These are phyloP conservation scores for Ciborinia camelliae DNA, from an alignment of 2,329 filamentous ascomycete species.

Conservation along the genomic window DNA sequence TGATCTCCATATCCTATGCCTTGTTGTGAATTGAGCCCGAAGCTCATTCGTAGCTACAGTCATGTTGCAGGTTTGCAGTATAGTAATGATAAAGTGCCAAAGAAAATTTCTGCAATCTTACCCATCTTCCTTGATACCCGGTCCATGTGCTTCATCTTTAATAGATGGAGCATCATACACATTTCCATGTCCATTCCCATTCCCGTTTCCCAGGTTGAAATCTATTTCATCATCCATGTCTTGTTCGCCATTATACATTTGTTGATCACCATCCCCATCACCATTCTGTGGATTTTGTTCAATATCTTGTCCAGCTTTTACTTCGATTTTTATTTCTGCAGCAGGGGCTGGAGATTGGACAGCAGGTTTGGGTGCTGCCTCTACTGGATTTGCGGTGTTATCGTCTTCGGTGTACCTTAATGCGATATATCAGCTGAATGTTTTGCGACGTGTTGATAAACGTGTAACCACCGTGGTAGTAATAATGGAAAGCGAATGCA, in stretches of 20 bases:
- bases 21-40: not conserved
- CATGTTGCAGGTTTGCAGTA: constrained; percentile 21
- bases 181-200: constrained; percentile 35
- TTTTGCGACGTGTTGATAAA: not conserved
- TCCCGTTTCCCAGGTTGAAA: constrained; percentile 52
- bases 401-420: constrained; percentile 67
- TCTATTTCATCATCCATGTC: constrained; percentile 58
- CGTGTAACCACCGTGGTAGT: not conserved
- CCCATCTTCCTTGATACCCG: constrained; percentile 88
- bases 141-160: constrained; percentile 46
- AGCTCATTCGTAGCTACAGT: constrained; percentile 20
- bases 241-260: constrained; percentile 44
- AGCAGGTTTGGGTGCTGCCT: constrained; percentile 34
- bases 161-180: constrained; percentile 26
- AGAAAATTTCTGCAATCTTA: constrained; percentile 53
- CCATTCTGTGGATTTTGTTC: constrained; percentile 40
- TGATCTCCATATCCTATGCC: not conserved
- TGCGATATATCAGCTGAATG: constrained; percentile 17
- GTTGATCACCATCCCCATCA: constrained; percentile 39
- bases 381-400: constrained; percentile 42
- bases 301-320: constrained; percentile 29
- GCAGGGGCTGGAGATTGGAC: constrained; percentile 27
- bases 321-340: constrained; percentile 28
- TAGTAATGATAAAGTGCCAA: constrained; percentile 30
- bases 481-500: not conserved